Evolutionary conservation across 2,329 filamentous ascomycete species (phyloP), one percentile per base, ranked within the genome.

Genomic region (Akanthomyces dipterigenus): DNA sequence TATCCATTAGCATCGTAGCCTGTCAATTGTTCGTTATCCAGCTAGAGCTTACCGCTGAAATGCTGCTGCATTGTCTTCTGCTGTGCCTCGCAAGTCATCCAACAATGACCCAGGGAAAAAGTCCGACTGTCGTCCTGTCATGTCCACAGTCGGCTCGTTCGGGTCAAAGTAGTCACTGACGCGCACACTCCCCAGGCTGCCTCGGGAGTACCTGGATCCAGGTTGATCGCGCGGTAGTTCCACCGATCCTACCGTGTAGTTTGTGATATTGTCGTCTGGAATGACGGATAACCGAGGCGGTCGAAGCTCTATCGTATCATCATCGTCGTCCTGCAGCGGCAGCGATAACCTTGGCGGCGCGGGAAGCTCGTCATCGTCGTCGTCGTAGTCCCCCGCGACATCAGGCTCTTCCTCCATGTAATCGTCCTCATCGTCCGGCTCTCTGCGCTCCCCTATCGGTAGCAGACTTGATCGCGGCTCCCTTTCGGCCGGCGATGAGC

Each of bases 171-270:
- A 79, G 68, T 86, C 84, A 66, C 83, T 87, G 69, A 81, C 76
- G 26, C 80, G 75, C 58, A 78, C 71, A 63, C 79, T 84, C 0
- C 78, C 82, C 64, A 86, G 72, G 63, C 81, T 85, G 2, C 78
- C 80, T 60, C 85, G 72, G 12, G 81, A 82, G 34, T 81, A 67
- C 34, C 82, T 72, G 3, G 75, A 73, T 3, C 71, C 68, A 0
- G 77, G 76, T 51, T 76, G 72, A 62, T 85, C 81, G 57, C 73
- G 77, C 8, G 84, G 80, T 54, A 86, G 68, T 71, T 88, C 86
- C 31, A 88, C 78, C 2, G 85, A 86, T 63, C 81, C 45, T 24
- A 80, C 70, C 0, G 85, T 88, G 63, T 79, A 78, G 65, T 87
- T 81, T 46, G 85, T 82, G 5, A 49, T 20, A 7, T 60, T 60